Base-by-base conservation (phyloP, 805 yeast genomes). In the Candida coquimbonensis region DNA sequence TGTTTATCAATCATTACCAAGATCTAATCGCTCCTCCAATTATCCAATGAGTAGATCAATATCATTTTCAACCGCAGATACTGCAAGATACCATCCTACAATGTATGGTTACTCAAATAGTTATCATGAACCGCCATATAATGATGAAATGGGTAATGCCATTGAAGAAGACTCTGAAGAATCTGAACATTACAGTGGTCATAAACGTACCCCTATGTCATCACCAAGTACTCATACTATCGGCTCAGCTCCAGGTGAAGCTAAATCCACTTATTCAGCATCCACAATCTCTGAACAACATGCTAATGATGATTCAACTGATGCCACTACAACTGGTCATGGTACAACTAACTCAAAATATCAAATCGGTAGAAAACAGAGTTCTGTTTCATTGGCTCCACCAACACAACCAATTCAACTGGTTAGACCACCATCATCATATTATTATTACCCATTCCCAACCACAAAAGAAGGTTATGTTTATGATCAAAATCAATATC, bases 381-480 rank as follows among this genome's bases (percentile, higher is more conserved):
- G 48, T 11, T 29, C 31, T 14, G 11, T 17, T 21, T 36, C 43
- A 12, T 19, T 35, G 12, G 49, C 56, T 35, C 48, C 31, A 31
- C 38, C 25, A 8, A 40, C 25, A 27, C 36, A 48, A 11, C 42
- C 39, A 14, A 37, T 48, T 16, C 49, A 48, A 32, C 33, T 45
- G 40, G 13, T 45, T 45, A 47, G 44, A 38, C 60, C 60, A 14
- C 59, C 63, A 25, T 54, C 62, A 9, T 50, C 61, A 25, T 62
- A 56, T 38, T 62, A 53, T 45, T 66, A 61, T 47, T 60, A 60
- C 40, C 54, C 63, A 31, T 55, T 58, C 39, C 64, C 65, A 26
- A 16, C 39, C 13, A 21, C 39, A 27, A 63, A 62, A 40, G 61
- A 61, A 36, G 56, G 51, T 38, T 49, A 51, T 39, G 56, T 61